Evolutionary conservation across 2,329 filamentous ascomycete species (phyloP), one percentile per base, ranked within the genome.

Genomic region (Camptophora hylomeconis): DNA sequence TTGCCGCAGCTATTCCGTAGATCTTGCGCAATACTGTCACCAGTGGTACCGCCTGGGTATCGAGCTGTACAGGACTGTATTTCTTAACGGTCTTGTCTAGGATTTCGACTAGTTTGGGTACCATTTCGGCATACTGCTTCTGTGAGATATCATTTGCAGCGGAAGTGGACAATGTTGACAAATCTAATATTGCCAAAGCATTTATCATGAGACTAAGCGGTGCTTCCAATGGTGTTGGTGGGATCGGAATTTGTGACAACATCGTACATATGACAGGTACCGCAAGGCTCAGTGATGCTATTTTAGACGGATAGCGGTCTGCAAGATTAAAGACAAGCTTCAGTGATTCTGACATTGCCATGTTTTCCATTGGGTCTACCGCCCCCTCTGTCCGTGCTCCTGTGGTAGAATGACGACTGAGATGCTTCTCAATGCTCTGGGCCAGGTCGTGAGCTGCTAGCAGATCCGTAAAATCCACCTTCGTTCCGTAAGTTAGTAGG

Each of bases 281-380:
- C 3, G 77, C 72, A 13, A 68, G 58, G 2, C 72, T 72, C 47
- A 94, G 92, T 1, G 62, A 56, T 1, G 60, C 51, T 4, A 59
- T 55, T 15, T 76, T 63, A 22, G 75, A 64, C 3, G 74, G 71
- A 45, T 76, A 78, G 45, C 75, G 74, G 44, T 86, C 75, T 2
- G 79, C 80, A 30, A 93, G 64, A 52, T 94, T 94, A 63, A 92
- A 95, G 28, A 92, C 58, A 21, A 95, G 65, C 48, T 92, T 94
- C 27, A 89, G 60, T 0, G 80, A 87, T 52, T 95, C 87, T 6
- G 65, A 66, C 20, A 95, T 63, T 1, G 86, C 83, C 71, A 87
- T 73, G 34, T 79, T 73, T 39, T 79, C 73, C 66, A 86, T 51
- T 31, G 50, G 47, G n/a, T 17, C n/a, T 11, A 18, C 7, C 7